phyloP scores from a whole-genome alignment of 371 early-diverging fungal species.

The Funneliformis caledonium region DNA sequence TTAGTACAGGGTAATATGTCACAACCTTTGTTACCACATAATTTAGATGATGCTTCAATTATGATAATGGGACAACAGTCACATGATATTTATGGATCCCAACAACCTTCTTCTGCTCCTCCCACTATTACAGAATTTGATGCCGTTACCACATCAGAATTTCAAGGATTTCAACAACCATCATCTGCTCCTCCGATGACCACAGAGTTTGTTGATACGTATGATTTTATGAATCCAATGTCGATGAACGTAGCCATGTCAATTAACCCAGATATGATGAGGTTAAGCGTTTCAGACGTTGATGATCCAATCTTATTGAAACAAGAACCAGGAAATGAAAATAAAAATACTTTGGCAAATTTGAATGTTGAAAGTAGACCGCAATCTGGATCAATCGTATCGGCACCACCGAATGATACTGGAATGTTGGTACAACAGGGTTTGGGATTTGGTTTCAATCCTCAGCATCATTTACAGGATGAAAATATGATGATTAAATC shows the following conservation, averaged over 20 bases:
- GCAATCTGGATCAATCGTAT: not conserved
- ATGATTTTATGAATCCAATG: constrained; percentile 28
- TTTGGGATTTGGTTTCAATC: constrained; percentile 26
- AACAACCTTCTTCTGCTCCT: constrained; percentile 40
- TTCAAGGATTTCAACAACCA: constrained; percentile 32
- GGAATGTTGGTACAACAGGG: constrained; percentile 26
- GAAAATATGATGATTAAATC: constrained; percentile 24
- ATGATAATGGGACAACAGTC: constrained; percentile 31
- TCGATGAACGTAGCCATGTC: constrained; percentile 12
- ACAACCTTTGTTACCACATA: constrained; percentile 3
- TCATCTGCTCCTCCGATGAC: constrained; percentile 37
- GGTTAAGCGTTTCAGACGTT: not conserved
- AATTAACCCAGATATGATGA: constrained; percentile 24
- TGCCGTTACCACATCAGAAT: not conserved
- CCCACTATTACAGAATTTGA: constrained; percentile 40
- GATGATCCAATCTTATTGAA: not conserved
- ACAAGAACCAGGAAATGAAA: constrained; percentile 9
- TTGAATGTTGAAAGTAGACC: not conserved
- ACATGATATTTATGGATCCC: constrained; percentile 14
- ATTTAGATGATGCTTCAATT: constrained; percentile 12
- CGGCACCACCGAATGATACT: constrained; percentile 17
- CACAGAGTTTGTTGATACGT: constrained; percentile 29
- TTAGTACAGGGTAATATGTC: constrained; percentile 19
- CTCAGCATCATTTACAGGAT: constrained; percentile 22
- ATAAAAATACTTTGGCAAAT: not conserved